phyloP scores from a whole-genome alignment of 2,329 filamentous ascomycete genomes.

The Claviceps pazoutovae region DNA sequence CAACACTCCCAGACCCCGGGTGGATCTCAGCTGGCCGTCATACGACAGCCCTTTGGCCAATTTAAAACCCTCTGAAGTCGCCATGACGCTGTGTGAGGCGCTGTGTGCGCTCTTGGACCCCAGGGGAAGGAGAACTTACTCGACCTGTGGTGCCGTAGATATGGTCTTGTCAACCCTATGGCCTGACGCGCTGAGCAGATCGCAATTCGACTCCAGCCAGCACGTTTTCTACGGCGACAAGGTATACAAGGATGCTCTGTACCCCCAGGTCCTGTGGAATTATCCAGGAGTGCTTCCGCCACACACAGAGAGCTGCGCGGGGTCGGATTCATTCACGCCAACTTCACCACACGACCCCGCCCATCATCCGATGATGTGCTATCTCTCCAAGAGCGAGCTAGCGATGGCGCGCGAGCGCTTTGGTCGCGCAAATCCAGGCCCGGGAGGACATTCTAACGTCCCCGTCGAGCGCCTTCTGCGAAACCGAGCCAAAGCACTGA shows the following conservation, averaged over 20 bases:
- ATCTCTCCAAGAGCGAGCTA: constrained; percentile 34
- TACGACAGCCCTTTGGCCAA: constrained; percentile 16
- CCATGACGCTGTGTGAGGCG: constrained; percentile 27
- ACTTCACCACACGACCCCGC: constrained; percentile 11
- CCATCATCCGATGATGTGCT: constrained; percentile 26
- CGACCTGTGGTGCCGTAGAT: constrained; percentile 27
- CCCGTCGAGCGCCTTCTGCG: constrained; percentile 34
- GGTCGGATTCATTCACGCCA: constrained; percentile 7
- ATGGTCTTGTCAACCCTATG: constrained; percentile 32
- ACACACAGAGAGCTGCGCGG: constrained; percentile 17
- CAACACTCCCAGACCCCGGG: constrained; percentile 25
- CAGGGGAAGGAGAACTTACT: constrained; percentile 2
- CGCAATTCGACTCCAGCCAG: constrained; percentile 25
- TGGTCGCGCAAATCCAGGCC: constrained; percentile 30
- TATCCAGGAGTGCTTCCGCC: constrained; percentile 14
- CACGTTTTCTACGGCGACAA: constrained; percentile 35
- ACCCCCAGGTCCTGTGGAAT: constrained; percentile 37
- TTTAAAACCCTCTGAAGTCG: constrained; percentile 26
- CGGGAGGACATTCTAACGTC: constrained; percentile 26
- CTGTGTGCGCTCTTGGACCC: constrained; percentile 29
- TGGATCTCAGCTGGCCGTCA: constrained; percentile 19
- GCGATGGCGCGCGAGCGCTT: constrained; percentile 30
- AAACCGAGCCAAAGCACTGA: constrained; percentile 31
- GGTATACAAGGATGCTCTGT: constrained; percentile 30
- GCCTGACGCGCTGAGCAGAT: constrained; percentile 19